Conservation (phyloP, 352 stramenopile genomes). For the Albugo laibachii region DNA sequence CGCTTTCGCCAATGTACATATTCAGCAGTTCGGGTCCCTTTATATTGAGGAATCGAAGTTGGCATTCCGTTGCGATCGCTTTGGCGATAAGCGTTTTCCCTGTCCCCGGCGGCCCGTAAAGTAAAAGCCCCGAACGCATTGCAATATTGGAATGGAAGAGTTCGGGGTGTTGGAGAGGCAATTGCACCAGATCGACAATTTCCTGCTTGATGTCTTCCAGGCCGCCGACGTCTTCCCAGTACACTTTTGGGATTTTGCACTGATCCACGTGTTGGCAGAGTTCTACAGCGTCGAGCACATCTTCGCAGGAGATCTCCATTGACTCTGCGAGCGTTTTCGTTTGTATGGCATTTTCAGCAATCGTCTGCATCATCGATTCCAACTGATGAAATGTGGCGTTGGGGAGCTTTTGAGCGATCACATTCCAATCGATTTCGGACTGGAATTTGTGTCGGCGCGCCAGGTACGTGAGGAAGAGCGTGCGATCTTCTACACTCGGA, state of each 20-base stretch:
- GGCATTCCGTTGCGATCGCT: slow-evolving; percentile 90
- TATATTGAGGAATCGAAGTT: slow-evolving; percentile 91
- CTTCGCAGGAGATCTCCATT: slow-evolving; percentile 10
- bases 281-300: slow-evolving; percentile 34
- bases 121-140: slow-evolving; percentile 59
- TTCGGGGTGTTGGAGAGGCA: slow-evolving; percentile 68
- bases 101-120: slow-evolving; percentile 73
- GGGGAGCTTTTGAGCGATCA: not conserved
- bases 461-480: slow-evolving; percentile 33
- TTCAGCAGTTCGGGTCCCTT: slow-evolving; percentile 93
- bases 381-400: not conserved
- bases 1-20: slow-evolving; percentile 96
- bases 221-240: slow-evolving; percentile 96
- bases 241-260: slow-evolving; percentile 84
- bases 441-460: slow-evolving; percentile 15
- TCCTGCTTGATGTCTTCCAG: slow-evolving; percentile 97
- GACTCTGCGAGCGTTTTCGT: slow-evolving; percentile 25
- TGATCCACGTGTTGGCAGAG: slow-evolving; percentile 20
- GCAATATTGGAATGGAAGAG: slow-evolving; percentile 57
- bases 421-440: slow-evolving; percentile 5
- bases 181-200: slow-evolving; percentile 78
- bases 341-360: slow-evolving; percentile 9
- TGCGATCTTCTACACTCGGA: slow-evolving; percentile 26
- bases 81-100: slow-evolving; percentile 92
- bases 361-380: not conserved